Conservation (phyloP, 306 rosid genomes). For the Chamaecrista fasciculata region DNA sequence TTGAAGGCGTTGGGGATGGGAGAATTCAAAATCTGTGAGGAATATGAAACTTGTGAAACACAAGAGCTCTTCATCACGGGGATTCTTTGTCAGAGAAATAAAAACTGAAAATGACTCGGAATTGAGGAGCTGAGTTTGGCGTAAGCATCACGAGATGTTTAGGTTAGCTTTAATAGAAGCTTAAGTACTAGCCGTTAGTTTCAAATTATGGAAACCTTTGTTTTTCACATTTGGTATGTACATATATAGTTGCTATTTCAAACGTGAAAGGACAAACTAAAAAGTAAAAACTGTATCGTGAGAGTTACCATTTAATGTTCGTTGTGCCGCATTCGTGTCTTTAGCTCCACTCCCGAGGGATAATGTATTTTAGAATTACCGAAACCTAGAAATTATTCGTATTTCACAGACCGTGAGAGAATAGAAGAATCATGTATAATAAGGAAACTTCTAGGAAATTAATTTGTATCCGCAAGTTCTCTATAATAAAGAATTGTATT, state of each 20-base stretch:
- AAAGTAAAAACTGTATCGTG: neutral
- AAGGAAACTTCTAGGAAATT: too few relatives aligned
- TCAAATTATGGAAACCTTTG: conserved; percentile 33
- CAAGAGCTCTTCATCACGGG: conserved; percentile 73
- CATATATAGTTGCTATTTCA: neutral
- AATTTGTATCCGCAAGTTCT: too few relatives aligned
- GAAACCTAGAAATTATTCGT: too few relatives aligned
- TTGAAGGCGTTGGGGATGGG: conserved; percentile 45
- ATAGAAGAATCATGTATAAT: too few relatives aligned
- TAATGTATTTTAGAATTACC: too few relatives aligned
- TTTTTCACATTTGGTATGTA: conserved; percentile 8
- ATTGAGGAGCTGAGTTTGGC: conserved; percentile 42
- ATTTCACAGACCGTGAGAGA: neutral
- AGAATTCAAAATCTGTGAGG: conserved; percentile 30
- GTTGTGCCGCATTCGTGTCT: conserved; percentile 24
- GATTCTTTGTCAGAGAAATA: conserved; percentile 41
- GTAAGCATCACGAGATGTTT: conserved; percentile 57
- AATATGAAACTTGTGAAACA: conserved; percentile 60
- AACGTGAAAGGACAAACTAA: neutral
- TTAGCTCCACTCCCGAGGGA: neutral
- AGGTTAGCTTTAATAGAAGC: conserved; percentile 39
- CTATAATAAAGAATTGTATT: too few relatives aligned
- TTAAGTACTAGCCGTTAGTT: conserved; percentile 27
- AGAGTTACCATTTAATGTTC: conserved; percentile 11
- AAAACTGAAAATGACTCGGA: neutral